These are phyloP conservation scores for Labyrinthula sp. DNA, from an alignment of 352 stramenopile species.

Conservation along the genomic window DNA sequence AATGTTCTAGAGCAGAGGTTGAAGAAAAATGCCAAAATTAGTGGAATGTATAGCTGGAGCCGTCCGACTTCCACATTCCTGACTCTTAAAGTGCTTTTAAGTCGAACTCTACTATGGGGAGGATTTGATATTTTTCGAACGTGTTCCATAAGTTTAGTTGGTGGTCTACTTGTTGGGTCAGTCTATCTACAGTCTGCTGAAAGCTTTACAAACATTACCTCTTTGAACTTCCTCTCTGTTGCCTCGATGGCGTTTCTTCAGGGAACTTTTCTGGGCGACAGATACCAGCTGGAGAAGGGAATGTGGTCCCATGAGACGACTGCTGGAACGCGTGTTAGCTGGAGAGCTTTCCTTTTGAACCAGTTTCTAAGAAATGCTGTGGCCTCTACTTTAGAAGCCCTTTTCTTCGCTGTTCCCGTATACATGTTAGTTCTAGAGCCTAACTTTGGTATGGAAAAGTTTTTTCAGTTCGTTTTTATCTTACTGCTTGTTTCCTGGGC, in stretches of 20 bases:
- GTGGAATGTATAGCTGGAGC: conserved; percentile 14
- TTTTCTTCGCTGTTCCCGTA: conserved; percentile 9
- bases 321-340: neutral
- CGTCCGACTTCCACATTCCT: conserved; percentile 5
- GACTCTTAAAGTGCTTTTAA: conserved; percentile 10
- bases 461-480: conserved; percentile 11
- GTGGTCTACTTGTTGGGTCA: conserved; percentile 11
- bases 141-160: conserved; percentile 2
- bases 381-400: conserved; percentile 11
- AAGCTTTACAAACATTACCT: conserved; percentile 10
- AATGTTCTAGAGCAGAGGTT: neutral
- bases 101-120: conserved; percentile 13
- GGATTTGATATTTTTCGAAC: conserved; percentile 16
- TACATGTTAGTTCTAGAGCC: conserved; percentile 8
- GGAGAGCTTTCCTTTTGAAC: conserved; percentile 12
- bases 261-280: conserved; percentile 16
- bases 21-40: conserved; percentile 10
- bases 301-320: conserved; percentile 8
- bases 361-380: conserved; percentile 16
- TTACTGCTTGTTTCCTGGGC: conserved; percentile 12
- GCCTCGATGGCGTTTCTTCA: conserved; percentile 14
- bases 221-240: conserved; percentile 6
- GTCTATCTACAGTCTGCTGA: conserved; percentile 4
- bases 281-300: conserved; percentile 18
- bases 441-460: neutral